Percentiles rank a stretch among this genome's conserved stretches.
Conservation (phyloP, 345 rosid species). For the Murraya koenigii region DNA sequence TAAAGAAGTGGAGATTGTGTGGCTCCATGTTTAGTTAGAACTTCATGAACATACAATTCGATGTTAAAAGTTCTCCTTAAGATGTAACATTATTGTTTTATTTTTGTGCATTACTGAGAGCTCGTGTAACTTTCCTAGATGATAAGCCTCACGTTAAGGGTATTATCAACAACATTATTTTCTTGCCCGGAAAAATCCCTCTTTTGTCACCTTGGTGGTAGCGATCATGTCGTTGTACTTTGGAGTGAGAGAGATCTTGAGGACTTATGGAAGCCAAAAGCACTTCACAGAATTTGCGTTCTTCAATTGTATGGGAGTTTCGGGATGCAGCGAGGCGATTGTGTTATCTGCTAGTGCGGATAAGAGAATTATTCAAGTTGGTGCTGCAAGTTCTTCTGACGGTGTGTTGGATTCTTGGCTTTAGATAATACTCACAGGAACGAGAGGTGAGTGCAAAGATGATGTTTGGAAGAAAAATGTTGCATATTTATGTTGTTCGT, state of each 20-base stretch:
- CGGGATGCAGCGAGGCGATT: conserved; percentile 77
- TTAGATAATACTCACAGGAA: no score
- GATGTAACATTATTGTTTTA: not conserved
- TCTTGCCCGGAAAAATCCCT: conserved; percentile 77
- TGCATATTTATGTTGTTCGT: no score
- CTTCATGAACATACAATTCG: not conserved
- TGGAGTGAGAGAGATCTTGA: conserved; percentile 72
- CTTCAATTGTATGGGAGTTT: conserved; percentile 95
- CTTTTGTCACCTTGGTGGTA: conserved; percentile 86
- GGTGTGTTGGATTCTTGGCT: no score
- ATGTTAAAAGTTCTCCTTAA: not conserved
- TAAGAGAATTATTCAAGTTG: conserved; percentile 75
- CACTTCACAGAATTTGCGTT: conserved; percentile 71
- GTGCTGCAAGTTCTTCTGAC: no score
- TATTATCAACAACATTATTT: conserved; percentile 68
- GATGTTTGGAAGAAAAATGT: no score
- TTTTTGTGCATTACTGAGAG: conserved; percentile 37
- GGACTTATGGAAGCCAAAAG: conserved; percentile 70
- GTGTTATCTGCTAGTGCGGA: conserved; percentile 86
- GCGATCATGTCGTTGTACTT: conserved; percentile 80
- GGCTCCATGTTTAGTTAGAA: not conserved
- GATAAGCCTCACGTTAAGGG: conserved; percentile 87
- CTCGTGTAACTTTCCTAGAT: conserved; percentile 59
- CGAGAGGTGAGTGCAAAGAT: no score
- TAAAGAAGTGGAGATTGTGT: not conserved